Evolutionary conservation across 164 flowering plant species (phyloP).

Genomic region (Houttuynia cordata): DNA sequence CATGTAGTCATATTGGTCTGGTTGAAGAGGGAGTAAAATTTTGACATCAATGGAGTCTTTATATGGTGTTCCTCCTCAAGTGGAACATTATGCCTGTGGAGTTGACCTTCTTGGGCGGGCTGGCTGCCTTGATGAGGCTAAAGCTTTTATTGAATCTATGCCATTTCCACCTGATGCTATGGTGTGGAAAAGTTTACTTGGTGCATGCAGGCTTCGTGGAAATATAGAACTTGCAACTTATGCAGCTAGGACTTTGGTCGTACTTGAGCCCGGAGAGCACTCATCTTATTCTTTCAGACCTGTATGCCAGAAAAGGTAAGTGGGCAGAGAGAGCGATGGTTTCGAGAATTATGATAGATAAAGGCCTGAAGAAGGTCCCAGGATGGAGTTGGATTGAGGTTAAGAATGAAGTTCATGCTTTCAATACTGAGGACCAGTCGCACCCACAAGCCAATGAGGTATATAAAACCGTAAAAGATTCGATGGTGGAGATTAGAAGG

Average conservation of each 20-base stretch:
- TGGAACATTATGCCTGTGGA: constrained; percentile 88
- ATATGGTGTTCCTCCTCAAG: constrained; percentile 48
- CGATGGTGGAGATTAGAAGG: constrained; percentile 38
- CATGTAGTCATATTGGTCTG: constrained; percentile 78
- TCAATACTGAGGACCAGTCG: constrained; percentile 60
- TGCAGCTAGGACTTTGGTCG: constrained; percentile 40
- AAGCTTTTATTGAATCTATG: constrained; percentile 51
- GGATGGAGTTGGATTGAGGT: constrained; percentile 94
- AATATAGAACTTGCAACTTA: constrained; percentile 49
- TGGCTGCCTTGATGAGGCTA: constrained; percentile 50
- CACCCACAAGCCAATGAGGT: constrained; percentile 42
- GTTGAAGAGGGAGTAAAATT: constrained; percentile 45
- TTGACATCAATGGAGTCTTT: constrained; percentile 48
- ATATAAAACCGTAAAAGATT: constrained; percentile 21
- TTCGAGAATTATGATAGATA: constrained; percentile 64
- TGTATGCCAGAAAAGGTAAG: constrained; percentile 48
- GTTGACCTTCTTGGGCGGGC: constrained; percentile 78
- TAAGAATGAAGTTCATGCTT: constrained; percentile 45
- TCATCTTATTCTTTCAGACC: constrained; percentile 60
- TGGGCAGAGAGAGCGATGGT: constrained; percentile 69
- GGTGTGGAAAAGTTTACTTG: constrained; percentile 72
- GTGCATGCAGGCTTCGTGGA: constrained; percentile 69
- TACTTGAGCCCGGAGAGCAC: constrained; percentile 66
- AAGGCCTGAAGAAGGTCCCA: constrained; percentile 71
- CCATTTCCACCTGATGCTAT: constrained; percentile 64